Percentiles rank a stretch among this genome's conserved stretches.
phyloP scores from a whole-genome alignment of 768 basidiomycete genomes.

The Suillus variegatus region DNA sequence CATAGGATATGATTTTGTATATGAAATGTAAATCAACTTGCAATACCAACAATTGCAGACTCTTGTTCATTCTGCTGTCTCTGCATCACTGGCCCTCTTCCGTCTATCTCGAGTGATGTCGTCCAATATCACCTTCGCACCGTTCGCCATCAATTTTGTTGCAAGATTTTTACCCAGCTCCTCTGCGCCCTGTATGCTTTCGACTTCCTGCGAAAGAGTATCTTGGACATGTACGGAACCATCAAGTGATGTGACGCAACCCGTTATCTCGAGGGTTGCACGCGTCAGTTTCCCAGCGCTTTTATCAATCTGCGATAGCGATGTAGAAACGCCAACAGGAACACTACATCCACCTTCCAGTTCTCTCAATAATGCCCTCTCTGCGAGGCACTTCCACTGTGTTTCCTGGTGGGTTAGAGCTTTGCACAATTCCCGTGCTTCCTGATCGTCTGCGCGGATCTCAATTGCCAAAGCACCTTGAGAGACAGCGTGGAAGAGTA shows the following conservation, averaged over 20 bases:
- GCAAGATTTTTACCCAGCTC: constrained; percentile 69
- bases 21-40: neutral
- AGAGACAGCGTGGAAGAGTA: constrained; percentile 85
- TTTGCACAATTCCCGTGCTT: constrained; percentile 62
- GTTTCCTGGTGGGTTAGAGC: constrained; percentile 77
- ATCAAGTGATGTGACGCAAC: constrained; percentile 82
- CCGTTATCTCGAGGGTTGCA: constrained; percentile 59
- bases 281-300: constrained; percentile 27
- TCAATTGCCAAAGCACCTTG: constrained; percentile 94
- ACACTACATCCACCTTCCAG: constrained; percentile 98
- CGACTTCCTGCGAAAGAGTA: constrained; percentile 53
- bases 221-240: constrained; percentile 74
- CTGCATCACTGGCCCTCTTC: constrained; percentile 44
- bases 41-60: neutral
- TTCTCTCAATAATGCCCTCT: constrained; percentile 84
- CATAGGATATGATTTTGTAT: neutral
- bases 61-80: constrained; percentile 18
- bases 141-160: constrained; percentile 58
- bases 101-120: constrained; percentile 76
- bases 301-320: constrained; percentile 36
- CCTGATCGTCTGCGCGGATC: constrained; percentile 66
- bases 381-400: constrained; percentile 75
- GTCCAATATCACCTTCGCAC: constrained; percentile 79
- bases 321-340: constrained; percentile 81
- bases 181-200: constrained; percentile 61